Base-by-base conservation (phyloP, 1,284 basidiomycete species). In the Boletus sp. region DNA sequence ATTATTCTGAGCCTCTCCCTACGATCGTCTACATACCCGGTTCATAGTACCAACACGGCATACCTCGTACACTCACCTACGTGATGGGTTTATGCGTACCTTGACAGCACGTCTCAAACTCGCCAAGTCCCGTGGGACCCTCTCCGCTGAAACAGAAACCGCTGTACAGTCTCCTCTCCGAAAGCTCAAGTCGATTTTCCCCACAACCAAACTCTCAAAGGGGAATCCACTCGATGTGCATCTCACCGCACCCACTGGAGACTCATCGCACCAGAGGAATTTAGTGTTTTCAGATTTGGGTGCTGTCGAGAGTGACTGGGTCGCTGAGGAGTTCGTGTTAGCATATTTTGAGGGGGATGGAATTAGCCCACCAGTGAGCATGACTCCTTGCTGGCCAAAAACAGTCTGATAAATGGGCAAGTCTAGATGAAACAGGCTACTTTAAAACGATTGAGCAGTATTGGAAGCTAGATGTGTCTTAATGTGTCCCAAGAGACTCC, bases 21-120 rank as follows among this genome's bases (percentile, higher is more conserved):
- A 26, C n/a, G 36, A 30, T 40, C 14, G 30, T 30, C 41, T 35
- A 36, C 23, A 40, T 27, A 30, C 29, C 50, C 27, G 41, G 29
- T 39, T 27, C 32, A 44, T 44, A 91, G 91, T 93, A 13, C 91
- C 91, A 2, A 88, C 87, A 1, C 80, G 91, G 13, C 76, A 76
- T 26, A 94, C 91, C 0, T 87, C 84, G 7, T 91, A 85, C 61
- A 76, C 79, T 16, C 92, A 94, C 60, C 72, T 94, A 16, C 79
- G 92, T 19, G 91, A 94, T 60, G 92, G 87, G 2, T 93, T 94
- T 59, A 74, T 89, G 62, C 81, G 92, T 29, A 77, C 91, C 7
- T 66, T 94, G 27, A 80, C 84, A 54, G 72, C 73, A 0, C 82
- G 90, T 10, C 71, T 91, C 54, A 72, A 77, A 32, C 64, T 76